Percentiles rank a stretch among this genome's conserved stretches.
Conservation (phyloP, 164 flowering plant species). For the Echeveria elegans region DNA sequence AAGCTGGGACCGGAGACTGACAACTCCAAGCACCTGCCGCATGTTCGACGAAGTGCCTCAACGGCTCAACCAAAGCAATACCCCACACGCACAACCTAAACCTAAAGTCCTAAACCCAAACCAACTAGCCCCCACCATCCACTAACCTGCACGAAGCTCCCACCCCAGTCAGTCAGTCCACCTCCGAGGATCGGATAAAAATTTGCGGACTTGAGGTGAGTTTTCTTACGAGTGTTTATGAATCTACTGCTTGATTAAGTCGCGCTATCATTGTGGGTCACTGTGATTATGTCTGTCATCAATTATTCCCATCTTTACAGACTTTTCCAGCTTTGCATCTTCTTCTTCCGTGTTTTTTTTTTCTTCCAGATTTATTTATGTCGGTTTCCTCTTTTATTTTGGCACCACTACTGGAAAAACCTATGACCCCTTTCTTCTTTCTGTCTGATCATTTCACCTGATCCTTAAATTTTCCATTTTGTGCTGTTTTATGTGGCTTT, state of each 20-base stretch:
- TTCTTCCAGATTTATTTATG: neutral
- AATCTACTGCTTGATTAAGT: too few species aligned
- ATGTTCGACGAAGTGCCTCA: too few species aligned
- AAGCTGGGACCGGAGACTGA: too few species aligned
- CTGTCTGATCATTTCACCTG: neutral
- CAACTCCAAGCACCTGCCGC: too few species aligned
- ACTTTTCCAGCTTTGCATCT: constrained; percentile 6
- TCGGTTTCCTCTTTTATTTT: neutral
- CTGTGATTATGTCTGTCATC: constrained; percentile 14
- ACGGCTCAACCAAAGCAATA: too few species aligned
- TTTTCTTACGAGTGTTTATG: too few species aligned
- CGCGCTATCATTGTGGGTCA: neutral
- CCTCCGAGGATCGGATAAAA: too few species aligned
- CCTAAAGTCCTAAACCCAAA: too few species aligned
- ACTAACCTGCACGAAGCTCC: too few species aligned
- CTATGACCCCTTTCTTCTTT: neutral
- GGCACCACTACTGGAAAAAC: neutral
- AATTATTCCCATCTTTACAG: constrained; percentile 9
- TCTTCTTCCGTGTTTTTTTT: constrained; percentile 7
- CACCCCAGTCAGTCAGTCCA: too few species aligned
- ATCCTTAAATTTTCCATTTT: constrained; percentile 3
- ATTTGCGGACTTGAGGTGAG: neutral
- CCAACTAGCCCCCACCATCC: too few species aligned
- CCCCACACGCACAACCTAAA: too few species aligned
- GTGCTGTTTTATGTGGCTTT: neutral